A percentile compares a stretch with the other conserved stretches of the same genome.
Evolutionary conservation across 495 filamentous ascomycete genomes (phyloP).

Genomic region (Penicillium atrosanguineum): DNA sequence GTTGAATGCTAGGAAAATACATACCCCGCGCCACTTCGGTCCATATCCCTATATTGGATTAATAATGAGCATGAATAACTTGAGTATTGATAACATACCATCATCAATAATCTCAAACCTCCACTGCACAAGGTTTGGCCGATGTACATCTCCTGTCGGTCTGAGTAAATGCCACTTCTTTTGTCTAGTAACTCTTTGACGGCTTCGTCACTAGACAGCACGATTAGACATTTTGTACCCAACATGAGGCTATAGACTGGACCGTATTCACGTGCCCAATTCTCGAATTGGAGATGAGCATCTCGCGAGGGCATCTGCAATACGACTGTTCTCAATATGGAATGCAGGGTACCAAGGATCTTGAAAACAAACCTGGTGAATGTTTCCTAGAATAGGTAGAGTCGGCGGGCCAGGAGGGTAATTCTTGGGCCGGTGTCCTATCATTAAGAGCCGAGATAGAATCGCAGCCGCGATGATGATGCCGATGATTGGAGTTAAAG

Average conservation of each 20-base stretch:
- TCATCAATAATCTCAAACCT: constrained; percentile 29
- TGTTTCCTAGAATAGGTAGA: constrained; percentile 33
- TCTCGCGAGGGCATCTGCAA: constrained; percentile 16
- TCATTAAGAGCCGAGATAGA: constrained; percentile 3
- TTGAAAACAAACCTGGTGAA: constrained; percentile 25
- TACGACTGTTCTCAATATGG: not conserved
- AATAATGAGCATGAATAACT: not conserved
- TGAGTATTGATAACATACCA: constrained; percentile 18
- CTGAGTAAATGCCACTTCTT: constrained; percentile 57
- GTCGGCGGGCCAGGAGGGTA: constrained; percentile 39
- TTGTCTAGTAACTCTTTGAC: constrained; percentile 60
- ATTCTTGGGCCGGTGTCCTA: constrained; percentile 29
- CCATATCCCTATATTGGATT: constrained; percentile 20
- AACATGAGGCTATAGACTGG: constrained; percentile 60
- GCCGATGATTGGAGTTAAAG: constrained; percentile 5
- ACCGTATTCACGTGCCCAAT: constrained; percentile 62
- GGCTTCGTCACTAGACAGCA: constrained; percentile 56
- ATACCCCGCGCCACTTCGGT: constrained; percentile 25
- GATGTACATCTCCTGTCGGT: constrained; percentile 51
- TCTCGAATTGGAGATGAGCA: constrained; percentile 47
- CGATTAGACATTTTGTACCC: constrained; percentile 55
- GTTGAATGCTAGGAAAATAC: not conserved
- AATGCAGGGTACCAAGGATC: not conserved
- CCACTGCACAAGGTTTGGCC: constrained; percentile 36
- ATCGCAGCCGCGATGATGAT: constrained; percentile 8